Evolutionary conservation across 2,329 filamentous ascomycete genomes (phyloP).

Genomic region (Ceratocystiopsis sp.): DNA sequence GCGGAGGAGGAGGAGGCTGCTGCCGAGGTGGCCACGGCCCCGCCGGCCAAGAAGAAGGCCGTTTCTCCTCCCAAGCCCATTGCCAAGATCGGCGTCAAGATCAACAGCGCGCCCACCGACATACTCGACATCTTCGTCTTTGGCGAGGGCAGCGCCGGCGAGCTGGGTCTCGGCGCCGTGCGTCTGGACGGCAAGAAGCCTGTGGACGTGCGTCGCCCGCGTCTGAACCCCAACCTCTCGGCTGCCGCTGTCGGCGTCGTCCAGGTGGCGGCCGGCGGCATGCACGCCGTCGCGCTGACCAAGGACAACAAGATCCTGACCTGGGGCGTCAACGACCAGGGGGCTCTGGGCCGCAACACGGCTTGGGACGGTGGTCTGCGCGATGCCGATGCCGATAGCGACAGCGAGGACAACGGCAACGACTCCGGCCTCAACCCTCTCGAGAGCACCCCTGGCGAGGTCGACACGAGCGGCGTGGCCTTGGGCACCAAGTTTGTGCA

Average conservation of each 20-base stretch:
- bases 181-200: constrained; percentile 40
- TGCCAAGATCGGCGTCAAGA: constrained; percentile 16
- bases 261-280: constrained; percentile 60
- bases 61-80: constrained; percentile 21
- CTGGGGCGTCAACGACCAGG: constrained; percentile 80
- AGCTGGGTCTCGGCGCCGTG: constrained; percentile 61
- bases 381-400: constrained; percentile 33
- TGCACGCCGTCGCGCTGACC: constrained; percentile 65
- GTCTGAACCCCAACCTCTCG: constrained; percentile 44
- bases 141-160: constrained; percentile 63
- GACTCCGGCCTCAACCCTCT: constrained; percentile 38
- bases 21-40: constrained; percentile 6
- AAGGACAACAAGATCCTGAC: constrained; percentile 67
- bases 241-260: constrained; percentile 47
- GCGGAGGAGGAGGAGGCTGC: constrained; percentile 4
- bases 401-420: constrained; percentile 15
- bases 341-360: constrained; percentile 61
- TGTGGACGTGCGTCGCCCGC: constrained; percentile 59
- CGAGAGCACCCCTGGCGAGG: constrained; percentile 43
- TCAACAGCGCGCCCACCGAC: constrained; percentile 47
- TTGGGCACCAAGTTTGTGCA: constrained; percentile 28
- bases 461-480: constrained; percentile 27
- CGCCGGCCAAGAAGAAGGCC: constrained; percentile 3
- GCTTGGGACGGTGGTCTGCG: constrained; percentile 39
- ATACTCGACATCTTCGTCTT: constrained; percentile 63